These are phyloP conservation scores for Lophiotrema nucula DNA, from an alignment of 495 filamentous ascomycete genomes.

Conservation along the genomic window DNA sequence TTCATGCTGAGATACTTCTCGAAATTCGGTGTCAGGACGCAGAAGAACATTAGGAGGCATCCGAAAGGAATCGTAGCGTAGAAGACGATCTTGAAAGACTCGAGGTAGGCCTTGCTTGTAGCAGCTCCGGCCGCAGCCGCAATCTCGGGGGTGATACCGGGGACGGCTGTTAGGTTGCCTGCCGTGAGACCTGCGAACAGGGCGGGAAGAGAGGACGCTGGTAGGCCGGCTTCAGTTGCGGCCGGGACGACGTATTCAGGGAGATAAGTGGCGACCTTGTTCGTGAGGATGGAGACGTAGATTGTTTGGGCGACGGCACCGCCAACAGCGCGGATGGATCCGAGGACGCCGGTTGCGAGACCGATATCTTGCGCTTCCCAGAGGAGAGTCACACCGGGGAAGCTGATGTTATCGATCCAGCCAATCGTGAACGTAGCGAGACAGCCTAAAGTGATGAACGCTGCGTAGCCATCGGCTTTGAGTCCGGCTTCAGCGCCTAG, in stretches of 20 bases:
- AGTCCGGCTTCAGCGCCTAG: slow-evolving; percentile 28
- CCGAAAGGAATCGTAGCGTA: slow-evolving; percentile 51
- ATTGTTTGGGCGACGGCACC: slow-evolving; percentile 44
- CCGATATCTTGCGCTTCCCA: slow-evolving; percentile 47
- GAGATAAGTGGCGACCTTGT: slow-evolving; percentile 43
- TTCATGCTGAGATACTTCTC: slow-evolving; percentile 43
- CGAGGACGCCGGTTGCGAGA: slow-evolving; percentile 48
- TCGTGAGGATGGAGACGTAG: slow-evolving; percentile 50
- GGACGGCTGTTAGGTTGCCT: slow-evolving; percentile 43
- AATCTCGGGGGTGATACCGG: slow-evolving; percentile 45
- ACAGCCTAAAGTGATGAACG: slow-evolving; percentile 30
- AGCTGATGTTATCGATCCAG: slow-evolving; percentile 36
- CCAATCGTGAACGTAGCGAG: slow-evolving; percentile 37
- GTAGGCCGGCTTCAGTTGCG: slow-evolving; percentile 47
- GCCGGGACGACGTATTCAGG: slow-evolving; percentile 46
- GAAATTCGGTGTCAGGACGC: slow-evolving; percentile 41
- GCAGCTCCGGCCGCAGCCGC: slow-evolving; percentile 41
- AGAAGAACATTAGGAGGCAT: slow-evolving; percentile 45
- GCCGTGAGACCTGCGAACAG: slow-evolving; percentile 43
- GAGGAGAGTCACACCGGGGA: slow-evolving; percentile 35
- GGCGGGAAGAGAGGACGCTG: slow-evolving; percentile 42
- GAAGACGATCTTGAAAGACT: slow-evolving; percentile 50
- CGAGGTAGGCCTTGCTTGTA: slow-evolving; percentile 43
- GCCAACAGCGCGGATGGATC: slow-evolving; percentile 38
- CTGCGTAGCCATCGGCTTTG: slow-evolving; percentile 7